Evolutionary conservation across 2,329 filamentous ascomycete genomes (phyloP).

Genomic region (Neopestalotiopsis sp.): DNA sequence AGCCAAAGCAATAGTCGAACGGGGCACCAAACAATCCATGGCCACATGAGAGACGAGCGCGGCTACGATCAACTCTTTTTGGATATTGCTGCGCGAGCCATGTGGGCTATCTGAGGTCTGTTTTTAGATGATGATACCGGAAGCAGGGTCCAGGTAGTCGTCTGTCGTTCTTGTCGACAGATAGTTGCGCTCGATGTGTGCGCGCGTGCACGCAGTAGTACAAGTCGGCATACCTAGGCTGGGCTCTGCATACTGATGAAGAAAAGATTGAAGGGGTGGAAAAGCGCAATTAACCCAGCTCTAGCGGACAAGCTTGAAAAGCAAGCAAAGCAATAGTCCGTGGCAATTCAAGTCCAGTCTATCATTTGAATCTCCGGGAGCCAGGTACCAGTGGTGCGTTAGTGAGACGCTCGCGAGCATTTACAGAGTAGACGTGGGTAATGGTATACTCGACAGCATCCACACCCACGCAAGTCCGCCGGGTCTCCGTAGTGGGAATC

Average conservation of each 20-base stretch:
- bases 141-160: conserved; percentile 1
- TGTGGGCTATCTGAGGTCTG: conserved; percentile 3
- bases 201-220: neutral
- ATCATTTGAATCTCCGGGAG: neutral
- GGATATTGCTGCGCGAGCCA: conserved; percentile 1
- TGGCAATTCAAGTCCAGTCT: neutral
- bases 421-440: neutral
- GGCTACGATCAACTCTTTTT: conserved; percentile 11
- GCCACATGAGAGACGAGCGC: neutral
- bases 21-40: conserved; percentile 4
- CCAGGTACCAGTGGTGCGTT: neutral
- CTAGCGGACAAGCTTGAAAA: neutral
- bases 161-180: neutral
- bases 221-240: neutral
- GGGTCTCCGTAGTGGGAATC: neutral
- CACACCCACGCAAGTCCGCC: neutral
- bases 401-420: neutral
- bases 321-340: neutral
- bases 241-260: neutral
- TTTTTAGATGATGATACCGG: neutral
- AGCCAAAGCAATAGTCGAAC: conserved; percentile 15
- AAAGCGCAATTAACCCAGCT: neutral
- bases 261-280: neutral
- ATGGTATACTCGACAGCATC: neutral
- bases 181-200: neutral